Base-by-base conservation (phyloP, 2,329 filamentous ascomycete species). In the Clonostachys byssicola region DNA sequence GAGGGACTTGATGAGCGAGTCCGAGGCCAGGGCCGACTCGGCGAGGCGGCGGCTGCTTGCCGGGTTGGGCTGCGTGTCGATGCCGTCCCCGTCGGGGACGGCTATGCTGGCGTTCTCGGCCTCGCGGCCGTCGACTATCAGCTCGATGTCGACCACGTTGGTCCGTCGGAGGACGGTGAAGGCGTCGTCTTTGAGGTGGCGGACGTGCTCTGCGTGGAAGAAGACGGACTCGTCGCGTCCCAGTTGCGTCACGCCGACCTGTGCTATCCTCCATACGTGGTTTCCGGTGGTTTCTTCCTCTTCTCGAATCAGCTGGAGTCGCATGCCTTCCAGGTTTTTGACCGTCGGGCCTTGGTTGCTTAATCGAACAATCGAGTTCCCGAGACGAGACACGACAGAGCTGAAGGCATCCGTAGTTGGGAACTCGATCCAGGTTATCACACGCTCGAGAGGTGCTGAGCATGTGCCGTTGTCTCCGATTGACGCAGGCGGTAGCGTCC, bases 161-260 rank as follows among this genome's bases (percentile, higher is more conserved):
- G 80, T 67, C 57, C 96, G 89, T 42, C 88, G 81, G 23, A 92
- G 75, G 30, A 89, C 80, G 10, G 85, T 88, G 63, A 96, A 96
- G 48, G 92, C 85, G 13, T 91, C 88, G 64, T 96, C 92, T 18
- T 82, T 80, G 35, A 91, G 79, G 53, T 88, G 85, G 48, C 86
- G 82, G 30, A 90, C 83, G 23, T 92, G 80, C 49, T 90, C 83
- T 20, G 87, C 82, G 42, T 86, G 78, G 52, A 97, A 80, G 60
- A 89, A 88, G 17, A 96, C 83, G 53, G 86, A 88, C 66, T 97
- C 92, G 60, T 97, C 90, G 43, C 88, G 85, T 5, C 92, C 92
- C 5, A 99, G 74, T 1, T 87, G 80, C 39, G 92, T 79, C 54
- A 87, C 89, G 40, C 89, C 91, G 51, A 96, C 84, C 41, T 88